Conservation (phyloP, 2,329 filamentous ascomycete species). For the Apiospora koreana region DNA sequence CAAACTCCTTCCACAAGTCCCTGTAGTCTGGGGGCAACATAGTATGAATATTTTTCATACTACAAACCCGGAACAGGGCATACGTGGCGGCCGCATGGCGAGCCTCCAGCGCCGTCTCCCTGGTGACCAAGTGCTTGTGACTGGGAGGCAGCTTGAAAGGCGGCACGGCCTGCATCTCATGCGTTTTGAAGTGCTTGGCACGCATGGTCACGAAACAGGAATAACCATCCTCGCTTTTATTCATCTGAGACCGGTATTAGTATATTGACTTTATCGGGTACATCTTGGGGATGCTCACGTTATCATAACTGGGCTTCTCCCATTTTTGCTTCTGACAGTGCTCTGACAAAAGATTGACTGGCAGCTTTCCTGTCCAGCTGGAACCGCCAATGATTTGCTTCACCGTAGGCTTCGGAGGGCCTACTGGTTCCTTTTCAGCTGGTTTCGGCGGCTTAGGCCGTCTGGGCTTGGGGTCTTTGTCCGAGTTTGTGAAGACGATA, state of each 20-base stretch:
- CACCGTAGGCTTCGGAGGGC: slow-evolving; percentile 61
- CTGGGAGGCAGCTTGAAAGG: slow-evolving; percentile 79
- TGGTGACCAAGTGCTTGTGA: slow-evolving; percentile 73
- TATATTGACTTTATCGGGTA: slow-evolving; percentile 22
- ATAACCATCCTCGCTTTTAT: slow-evolving; percentile 71
- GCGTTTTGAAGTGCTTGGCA: slow-evolving; percentile 77
- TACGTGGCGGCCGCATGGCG: slow-evolving; percentile 93
- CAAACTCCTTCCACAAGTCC: slow-evolving; percentile 89
- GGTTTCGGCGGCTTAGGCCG: slow-evolving; percentile 25
- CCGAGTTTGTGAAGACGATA: slow-evolving; percentile 59
- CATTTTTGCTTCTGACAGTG: slow-evolving; percentile 95
- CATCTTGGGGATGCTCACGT: slow-evolving; percentile 49
- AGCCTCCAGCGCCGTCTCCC: slow-evolving; percentile 83
- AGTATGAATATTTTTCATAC: slow-evolving; percentile 94
- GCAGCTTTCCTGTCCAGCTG: slow-evolving; percentile 96
- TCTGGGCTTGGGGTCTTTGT: slow-evolving; percentile 52
- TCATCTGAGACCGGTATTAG: slow-evolving; percentile 34
- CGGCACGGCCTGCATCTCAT: slow-evolving; percentile 72
- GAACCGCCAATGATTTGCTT: slow-evolving; percentile 89
- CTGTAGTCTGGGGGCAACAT: slow-evolving; percentile 90
- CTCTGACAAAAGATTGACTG: slow-evolving; percentile 89
- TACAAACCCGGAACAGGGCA: slow-evolving; percentile 86
- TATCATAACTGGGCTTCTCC: slow-evolving; percentile 90
- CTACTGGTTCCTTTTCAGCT: slow-evolving; percentile 36
- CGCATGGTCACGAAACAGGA: slow-evolving; percentile 81